A percentile compares a stretch with the other conserved stretches of the same genome.
Evolutionary conservation across 1,284 basidiomycete species (phyloP).

Genomic region (Boletus sp.): DNA sequence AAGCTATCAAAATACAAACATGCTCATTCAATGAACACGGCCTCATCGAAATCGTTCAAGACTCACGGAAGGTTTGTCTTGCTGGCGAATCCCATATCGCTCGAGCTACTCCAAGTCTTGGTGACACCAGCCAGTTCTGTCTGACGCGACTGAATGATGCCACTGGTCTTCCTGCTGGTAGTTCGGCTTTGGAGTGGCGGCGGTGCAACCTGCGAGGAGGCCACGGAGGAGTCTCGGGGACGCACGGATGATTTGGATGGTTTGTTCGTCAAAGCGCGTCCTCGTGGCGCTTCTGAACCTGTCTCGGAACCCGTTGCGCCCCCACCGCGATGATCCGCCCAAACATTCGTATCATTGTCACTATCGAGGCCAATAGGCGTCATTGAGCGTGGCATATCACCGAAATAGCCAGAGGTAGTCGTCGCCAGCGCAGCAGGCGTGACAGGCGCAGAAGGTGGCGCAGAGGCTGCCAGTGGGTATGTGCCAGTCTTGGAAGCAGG

Average conservation of each 20-base stretch:
- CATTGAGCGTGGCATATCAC: conserved; percentile 27
- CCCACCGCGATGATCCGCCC: conserved; percentile 22
- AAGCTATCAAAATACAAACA: conserved; percentile 18
- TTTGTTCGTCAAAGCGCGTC: conserved; percentile 16
- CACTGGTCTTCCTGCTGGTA: conserved; percentile 27
- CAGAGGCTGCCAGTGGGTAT: conserved; percentile 13
- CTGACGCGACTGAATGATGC: conserved; percentile 25
- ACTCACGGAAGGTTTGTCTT: conserved; percentile 22
- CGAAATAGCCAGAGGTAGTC: conserved; percentile 19
- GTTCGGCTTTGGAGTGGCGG: conserved; percentile 19
- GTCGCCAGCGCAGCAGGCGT: conserved; percentile 23
- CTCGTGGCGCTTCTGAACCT: conserved; percentile 19
- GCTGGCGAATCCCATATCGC: conserved; percentile 23
- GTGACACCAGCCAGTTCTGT: conserved; percentile 31
- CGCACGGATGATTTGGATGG: conserved; percentile 27
- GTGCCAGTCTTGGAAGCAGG: conserved; percentile 19
- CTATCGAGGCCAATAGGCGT: conserved; percentile 24
- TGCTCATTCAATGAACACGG: neutral
- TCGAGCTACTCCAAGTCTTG: conserved; percentile 31
- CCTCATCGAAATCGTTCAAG: neutral
- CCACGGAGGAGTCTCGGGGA: conserved; percentile 23
- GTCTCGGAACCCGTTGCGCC: conserved; percentile 15
- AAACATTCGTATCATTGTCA: conserved; percentile 27
- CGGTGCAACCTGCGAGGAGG: conserved; percentile 24
- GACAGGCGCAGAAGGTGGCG: conserved; percentile 17